A percentile compares a stretch with the other conserved stretches of the same genome.
phyloP scores from a whole-genome alignment of 768 basidiomycete species.

The Boletus sp. region DNA sequence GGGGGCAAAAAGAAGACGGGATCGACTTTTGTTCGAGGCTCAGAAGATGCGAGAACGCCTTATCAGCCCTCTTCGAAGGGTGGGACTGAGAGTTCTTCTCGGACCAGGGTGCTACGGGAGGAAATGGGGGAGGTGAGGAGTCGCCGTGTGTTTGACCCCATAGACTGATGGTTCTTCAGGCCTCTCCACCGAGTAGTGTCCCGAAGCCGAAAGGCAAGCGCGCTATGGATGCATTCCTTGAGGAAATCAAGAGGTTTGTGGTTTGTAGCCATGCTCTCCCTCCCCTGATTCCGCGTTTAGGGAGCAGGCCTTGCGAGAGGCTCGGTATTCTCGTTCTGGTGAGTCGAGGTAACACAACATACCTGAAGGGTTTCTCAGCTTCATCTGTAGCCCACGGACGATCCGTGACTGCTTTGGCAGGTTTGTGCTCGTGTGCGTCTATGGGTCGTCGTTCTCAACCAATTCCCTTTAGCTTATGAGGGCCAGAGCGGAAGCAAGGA shows the following conservation, averaged over 20 bases:
- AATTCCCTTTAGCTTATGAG: slow-evolving; percentile 63
- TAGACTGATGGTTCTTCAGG: slow-evolving; percentile 32
- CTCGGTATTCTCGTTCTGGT: slow-evolving; percentile 73
- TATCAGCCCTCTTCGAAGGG: slow-evolving; percentile 44
- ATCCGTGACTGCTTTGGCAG: slow-evolving; percentile 89
- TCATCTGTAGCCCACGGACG: slow-evolving; percentile 50
- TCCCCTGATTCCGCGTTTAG: slow-evolving; percentile 39
- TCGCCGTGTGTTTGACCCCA: background rate
- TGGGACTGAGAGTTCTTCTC: slow-evolving; percentile 28
- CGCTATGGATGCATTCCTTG: slow-evolving; percentile 93
- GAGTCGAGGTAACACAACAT: slow-evolving; percentile 11
- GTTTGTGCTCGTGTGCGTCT: slow-evolving; percentile 37
- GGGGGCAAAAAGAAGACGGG: slow-evolving; percentile 45
- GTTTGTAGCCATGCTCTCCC: background rate
- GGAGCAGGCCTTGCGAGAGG: slow-evolving; percentile 90
- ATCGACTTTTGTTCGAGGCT: slow-evolving; percentile 62
- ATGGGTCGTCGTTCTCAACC: background rate
- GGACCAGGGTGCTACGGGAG: slow-evolving; percentile 30
- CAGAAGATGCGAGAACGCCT: slow-evolving; percentile 34
- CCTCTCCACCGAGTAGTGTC: slow-evolving; percentile 51
- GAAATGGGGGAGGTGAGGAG: slow-evolving; percentile 34
- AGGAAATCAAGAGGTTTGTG: slow-evolving; percentile 87
- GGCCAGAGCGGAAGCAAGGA: slow-evolving; percentile 89
- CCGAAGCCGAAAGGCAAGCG: slow-evolving; percentile 89
- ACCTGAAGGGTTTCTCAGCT: background rate